Conservation (phyloP, 129 eudicot species). For the Chrysanthemum lavandulifolium region DNA sequence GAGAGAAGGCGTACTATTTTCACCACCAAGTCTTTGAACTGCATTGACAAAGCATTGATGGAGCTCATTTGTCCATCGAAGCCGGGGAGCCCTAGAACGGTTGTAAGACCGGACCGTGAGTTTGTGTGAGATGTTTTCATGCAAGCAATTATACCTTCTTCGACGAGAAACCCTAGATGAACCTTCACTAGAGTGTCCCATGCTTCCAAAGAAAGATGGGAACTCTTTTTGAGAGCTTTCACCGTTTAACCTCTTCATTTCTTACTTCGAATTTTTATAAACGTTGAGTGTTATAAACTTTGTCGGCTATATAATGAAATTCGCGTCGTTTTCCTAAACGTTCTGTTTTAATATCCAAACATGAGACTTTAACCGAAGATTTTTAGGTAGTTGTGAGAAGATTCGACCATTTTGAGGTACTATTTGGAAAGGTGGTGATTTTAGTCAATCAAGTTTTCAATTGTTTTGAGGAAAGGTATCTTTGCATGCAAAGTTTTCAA, state of each 20-base stretch:
- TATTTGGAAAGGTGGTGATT: slow-evolving; percentile 15
- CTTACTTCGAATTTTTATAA: not conserved
- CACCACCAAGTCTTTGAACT: slow-evolving; percentile 62
- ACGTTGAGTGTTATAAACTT: no score
- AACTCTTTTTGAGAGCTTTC: slow-evolving; percentile 17
- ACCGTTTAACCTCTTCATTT: slow-evolving; percentile 20
- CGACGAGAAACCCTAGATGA: slow-evolving; percentile 1
- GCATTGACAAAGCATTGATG: slow-evolving; percentile 58
- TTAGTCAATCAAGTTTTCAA: slow-evolving; percentile 42
- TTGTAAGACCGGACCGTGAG: slow-evolving; percentile 47
- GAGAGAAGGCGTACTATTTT: slow-evolving; percentile 38
- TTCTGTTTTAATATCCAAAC: not conserved
- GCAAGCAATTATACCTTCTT: slow-evolving; percentile 9
- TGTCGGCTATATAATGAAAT: no score
- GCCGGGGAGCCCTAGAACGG: slow-evolving; percentile 52
- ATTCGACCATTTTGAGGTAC: slow-evolving; percentile 3
- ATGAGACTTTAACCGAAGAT: not conserved
- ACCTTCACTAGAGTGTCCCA: slow-evolving; percentile 10
- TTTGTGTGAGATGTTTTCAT: slow-evolving; percentile 15
- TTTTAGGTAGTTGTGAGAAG: slow-evolving; percentile 1
- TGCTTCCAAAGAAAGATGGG: slow-evolving; percentile 14
- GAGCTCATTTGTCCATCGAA: slow-evolving; percentile 62
- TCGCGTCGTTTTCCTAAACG: not conserved
- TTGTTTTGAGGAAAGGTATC: slow-evolving; percentile 29
- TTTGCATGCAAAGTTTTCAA: slow-evolving; percentile 41